Percentiles rank a stretch among this genome's conserved stretches.
Conservation (phyloP, 2,329 filamentous ascomycete species). For the Aspergillus japonicus region DNA sequence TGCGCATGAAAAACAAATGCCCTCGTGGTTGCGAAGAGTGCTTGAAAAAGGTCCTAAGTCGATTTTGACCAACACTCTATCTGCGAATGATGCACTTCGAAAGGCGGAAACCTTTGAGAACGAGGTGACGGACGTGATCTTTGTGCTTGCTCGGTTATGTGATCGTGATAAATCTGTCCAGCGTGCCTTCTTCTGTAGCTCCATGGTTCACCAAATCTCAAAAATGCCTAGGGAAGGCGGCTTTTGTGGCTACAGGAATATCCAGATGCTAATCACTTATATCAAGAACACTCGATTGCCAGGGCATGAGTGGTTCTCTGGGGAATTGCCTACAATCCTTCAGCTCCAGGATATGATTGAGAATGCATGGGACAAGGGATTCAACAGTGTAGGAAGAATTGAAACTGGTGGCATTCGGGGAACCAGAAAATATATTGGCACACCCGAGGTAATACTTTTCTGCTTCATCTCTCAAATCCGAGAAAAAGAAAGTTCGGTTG, state of each 20-base stretch:
- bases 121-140: slow-evolving; percentile 56
- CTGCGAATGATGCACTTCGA: slow-evolving; percentile 43
- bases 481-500: background rate
- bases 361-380: slow-evolving; percentile 79
- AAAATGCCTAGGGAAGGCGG: slow-evolving; percentile 81
- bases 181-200: slow-evolving; percentile 77
- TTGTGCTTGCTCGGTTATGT: slow-evolving; percentile 62
- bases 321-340: slow-evolving; percentile 70
- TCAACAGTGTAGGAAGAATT: slow-evolving; percentile 69
- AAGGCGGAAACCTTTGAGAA: slow-evolving; percentile 49
- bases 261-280: slow-evolving; percentile 85
- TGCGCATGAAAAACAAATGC: slow-evolving; percentile 73
- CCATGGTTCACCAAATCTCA: slow-evolving; percentile 72
- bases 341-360: slow-evolving; percentile 85
- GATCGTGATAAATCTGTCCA: slow-evolving; percentile 63
- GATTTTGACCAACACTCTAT: slow-evolving; percentile 53
- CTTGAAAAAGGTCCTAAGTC: slow-evolving; percentile 60
- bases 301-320: slow-evolving; percentile 61
- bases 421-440: slow-evolving; percentile 96
- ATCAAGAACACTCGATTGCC: slow-evolving; percentile 60
- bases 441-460: slow-evolving; percentile 65
- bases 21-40: slow-evolving; percentile 63
- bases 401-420: slow-evolving; percentile 84
- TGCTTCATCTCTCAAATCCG: background rate
- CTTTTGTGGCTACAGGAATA: slow-evolving; percentile 94